Base-by-base conservation (phyloP, 208 protist species). In the Naegleria fowleri region DNA sequence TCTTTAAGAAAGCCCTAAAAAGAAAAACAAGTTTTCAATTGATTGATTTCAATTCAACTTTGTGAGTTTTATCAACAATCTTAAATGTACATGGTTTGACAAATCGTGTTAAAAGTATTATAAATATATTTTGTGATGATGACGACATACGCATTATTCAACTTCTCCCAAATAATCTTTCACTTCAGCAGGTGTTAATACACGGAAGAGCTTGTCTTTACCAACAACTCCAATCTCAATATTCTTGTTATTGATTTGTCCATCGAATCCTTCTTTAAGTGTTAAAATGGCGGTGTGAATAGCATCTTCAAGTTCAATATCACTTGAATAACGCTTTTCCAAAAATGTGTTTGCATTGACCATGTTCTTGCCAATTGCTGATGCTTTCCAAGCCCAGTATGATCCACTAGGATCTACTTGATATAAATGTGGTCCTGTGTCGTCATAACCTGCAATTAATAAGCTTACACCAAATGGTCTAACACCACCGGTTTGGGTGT, bases 381-480 rank as follows among this genome's bases (percentile, higher is more conserved):
- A 97, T 7, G 99, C 99, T 95, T 99, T 99, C 99, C 99, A 99
- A 7, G 97, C 96, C 93, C 95, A 99, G 94, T 99, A 99, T 13
- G 98, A 99, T 39, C 99, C 99, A 84, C 97, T 99, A 41, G 99
- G 99, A 93, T 99, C 99, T 3, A 99, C 94, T 92, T 99, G 99
- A 91, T 99, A 99, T 1, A 99, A 94, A 90, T 99, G 98, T 86
- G 98, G 96, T 16, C 97, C 98, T 41, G 95, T 96, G 0, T 92
- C 93, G 85, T 99, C 97, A 90, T 98, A 98, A 39, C 99, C 99
- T 40, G 98, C 96, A 29, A 99, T 95, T 2, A 99, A 95, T 5
- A 99, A 95, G n/a, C 98, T 99, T 83, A 99, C 98, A 41, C 99
- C 99, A 94, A 99, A 99, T 9, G 99, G 99, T 41, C 99, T 94